phyloP scores from a whole-genome alignment of 768 basidiomycete genomes.

The Mycena pura region DNA sequence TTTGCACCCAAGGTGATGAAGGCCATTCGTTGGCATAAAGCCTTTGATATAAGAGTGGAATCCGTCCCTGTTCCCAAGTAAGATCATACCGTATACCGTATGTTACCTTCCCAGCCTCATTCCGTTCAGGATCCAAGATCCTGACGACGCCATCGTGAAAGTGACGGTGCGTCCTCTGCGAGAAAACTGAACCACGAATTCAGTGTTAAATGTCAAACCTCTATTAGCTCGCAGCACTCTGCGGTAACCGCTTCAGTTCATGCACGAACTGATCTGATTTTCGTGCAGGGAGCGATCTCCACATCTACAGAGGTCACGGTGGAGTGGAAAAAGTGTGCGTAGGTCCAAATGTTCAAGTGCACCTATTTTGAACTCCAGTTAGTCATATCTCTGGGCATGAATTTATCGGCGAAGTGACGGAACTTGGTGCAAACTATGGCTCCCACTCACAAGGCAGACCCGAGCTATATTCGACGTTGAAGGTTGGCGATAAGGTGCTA shows the following conservation, averaged over 20 bases:
- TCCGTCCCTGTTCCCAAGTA: constrained; percentile 58
- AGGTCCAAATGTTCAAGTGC: background rate
- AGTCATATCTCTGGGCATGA: constrained; percentile 80
- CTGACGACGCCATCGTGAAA: constrained; percentile 82
- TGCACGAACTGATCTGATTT: background rate
- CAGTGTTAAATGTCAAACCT: background rate
- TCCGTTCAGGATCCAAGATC: constrained; percentile 62
- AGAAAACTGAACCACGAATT: background rate
- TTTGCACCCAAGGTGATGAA: constrained; percentile 28
- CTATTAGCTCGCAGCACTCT: constrained; percentile 67
- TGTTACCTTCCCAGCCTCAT: too few relatives aligned
- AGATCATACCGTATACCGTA: too few relatives aligned
- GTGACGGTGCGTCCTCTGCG: constrained; percentile 55
- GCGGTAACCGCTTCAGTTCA: constrained; percentile 47
- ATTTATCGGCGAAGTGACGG: constrained; percentile 75
- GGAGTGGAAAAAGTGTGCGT: constrained; percentile 59
- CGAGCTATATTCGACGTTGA: constrained; percentile 64
- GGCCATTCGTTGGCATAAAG: constrained; percentile 69
- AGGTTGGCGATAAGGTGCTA: constrained; percentile 64
- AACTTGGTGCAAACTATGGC: constrained; percentile 67
- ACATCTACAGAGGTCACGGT: constrained; percentile 73
- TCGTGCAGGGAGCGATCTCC: constrained; percentile 68
- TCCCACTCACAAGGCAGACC: constrained; percentile 56
- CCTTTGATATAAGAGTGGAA: constrained; percentile 77
- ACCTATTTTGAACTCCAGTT: background rate